Evolutionary conservation across 345 rosid genomes (phyloP).

Genomic region (Pistacia integerrima): DNA sequence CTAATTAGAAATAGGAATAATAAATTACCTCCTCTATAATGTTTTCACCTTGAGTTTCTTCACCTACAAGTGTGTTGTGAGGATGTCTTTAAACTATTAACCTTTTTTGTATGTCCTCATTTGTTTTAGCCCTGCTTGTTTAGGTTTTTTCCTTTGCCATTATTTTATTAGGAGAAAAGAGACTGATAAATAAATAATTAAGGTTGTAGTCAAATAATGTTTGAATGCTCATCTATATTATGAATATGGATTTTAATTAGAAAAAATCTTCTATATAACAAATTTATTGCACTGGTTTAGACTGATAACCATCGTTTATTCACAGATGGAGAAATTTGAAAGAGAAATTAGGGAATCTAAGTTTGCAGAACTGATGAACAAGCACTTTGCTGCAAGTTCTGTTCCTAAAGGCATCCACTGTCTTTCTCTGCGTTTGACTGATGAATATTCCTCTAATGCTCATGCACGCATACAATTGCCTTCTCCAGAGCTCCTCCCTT

Average conservation of each 20-base stretch:
- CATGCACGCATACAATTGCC: slow-evolving; percentile 97
- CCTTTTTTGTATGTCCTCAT: neutral
- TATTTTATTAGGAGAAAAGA: neutral
- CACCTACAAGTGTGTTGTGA: neutral
- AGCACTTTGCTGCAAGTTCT: slow-evolving; percentile 99
- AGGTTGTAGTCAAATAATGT: neutral
- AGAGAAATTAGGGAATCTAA: slow-evolving; percentile 87
- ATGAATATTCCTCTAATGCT: slow-evolving; percentile 99
- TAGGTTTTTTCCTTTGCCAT: neutral
- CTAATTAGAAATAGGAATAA: neutral
- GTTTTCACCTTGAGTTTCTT: too few species aligned
- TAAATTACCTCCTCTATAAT: neutral
- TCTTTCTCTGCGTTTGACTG: slow-evolving; percentile 91
- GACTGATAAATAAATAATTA: neutral
- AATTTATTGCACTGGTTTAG: neutral
- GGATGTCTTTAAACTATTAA: neutral
- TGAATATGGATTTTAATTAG: neutral
- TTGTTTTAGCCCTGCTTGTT: neutral
- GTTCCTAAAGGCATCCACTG: slow-evolving; percentile 97
- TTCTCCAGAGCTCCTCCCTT: slow-evolving; percentile 96
- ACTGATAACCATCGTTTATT: slow-evolving; percentile 17
- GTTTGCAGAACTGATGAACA: slow-evolving; percentile 94
- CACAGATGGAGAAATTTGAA: slow-evolving; percentile 93
- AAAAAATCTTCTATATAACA: neutral
- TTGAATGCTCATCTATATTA: neutral